These are phyloP conservation scores for Cenchrus americanus DNA, from an alignment of 176 grass and related monocot species.

Conservation along the genomic window DNA sequence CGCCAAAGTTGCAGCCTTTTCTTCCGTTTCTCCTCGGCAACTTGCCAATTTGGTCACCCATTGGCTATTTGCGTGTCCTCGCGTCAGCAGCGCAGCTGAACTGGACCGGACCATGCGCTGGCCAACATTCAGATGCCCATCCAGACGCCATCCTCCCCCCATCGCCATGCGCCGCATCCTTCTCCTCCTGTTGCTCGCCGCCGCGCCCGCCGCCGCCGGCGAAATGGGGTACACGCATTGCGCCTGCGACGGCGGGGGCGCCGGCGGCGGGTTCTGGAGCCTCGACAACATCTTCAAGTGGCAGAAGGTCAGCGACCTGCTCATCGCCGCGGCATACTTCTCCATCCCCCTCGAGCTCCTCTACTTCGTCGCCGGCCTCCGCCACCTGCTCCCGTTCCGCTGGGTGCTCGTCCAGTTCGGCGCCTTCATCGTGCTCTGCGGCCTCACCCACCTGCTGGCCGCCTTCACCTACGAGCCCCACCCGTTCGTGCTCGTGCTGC, in stretches of 20 bases:
- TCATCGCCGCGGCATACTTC: conserved; percentile 93
- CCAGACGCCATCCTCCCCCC: background rate
- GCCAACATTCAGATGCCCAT: conserved; percentile 51
- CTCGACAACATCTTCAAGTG: conserved; percentile 75
- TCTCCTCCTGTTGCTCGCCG: background rate
- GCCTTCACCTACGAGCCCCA: conserved; percentile 95
- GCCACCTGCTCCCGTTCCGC: conserved; percentile 87
- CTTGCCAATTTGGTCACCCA: conserved; percentile 7
- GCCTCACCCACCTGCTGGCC: conserved; percentile 87
- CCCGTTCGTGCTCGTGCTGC: conserved; percentile 74
- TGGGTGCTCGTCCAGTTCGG: conserved; percentile 93
- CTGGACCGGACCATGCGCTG: conserved; percentile 27
- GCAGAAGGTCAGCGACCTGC: conserved; percentile 95
- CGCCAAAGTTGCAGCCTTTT: conserved; percentile 15
- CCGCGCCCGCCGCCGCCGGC: conserved; percentile 9
- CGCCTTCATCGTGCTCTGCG: conserved; percentile 94
- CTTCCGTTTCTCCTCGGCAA: background rate
- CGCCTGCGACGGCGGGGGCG: conserved; percentile 27
- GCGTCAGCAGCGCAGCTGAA: conserved; percentile 24
- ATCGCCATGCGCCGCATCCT: conserved; percentile 31
- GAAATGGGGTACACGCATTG: conserved; percentile 41
- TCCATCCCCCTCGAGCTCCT: conserved; percentile 88
- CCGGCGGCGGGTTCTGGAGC: conserved; percentile 51
- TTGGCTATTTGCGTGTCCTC: background rate
- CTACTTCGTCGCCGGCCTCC: conserved; percentile 82